These are phyloP conservation scores for Neurospora sp. DNA, from an alignment of 495 filamentous ascomycete genomes.

Conservation along the genomic window DNA sequence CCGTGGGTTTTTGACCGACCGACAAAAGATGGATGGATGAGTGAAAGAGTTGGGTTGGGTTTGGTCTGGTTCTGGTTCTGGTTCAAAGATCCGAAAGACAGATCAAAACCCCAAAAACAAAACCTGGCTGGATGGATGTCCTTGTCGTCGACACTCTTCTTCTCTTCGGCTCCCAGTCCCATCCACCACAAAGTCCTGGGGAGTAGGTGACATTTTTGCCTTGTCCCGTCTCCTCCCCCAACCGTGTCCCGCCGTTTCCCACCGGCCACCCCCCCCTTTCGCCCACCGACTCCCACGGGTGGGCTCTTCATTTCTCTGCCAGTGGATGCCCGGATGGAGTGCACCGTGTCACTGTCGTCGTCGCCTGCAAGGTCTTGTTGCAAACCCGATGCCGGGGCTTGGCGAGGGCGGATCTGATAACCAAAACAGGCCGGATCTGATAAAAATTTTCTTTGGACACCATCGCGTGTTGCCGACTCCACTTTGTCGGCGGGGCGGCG, in stretches of 20 bases:
- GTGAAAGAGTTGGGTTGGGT: not conserved
- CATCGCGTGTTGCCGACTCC: not conserved
- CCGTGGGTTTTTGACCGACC: not conserved
- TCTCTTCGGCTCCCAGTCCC: not conserved
- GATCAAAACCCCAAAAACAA: not conserved
- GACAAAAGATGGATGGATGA: not conserved
- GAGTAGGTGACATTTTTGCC: not conserved
- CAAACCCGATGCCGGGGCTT: constrained; percentile 14
- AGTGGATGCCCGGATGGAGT: not conserved
- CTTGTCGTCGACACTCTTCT: not conserved
- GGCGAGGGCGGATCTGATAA: constrained; percentile 17
- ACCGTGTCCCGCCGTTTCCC: not conserved
- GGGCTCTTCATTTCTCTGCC: not conserved
- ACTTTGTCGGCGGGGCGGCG: not conserved
- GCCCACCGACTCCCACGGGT: not conserved
- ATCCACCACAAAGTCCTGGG: not conserved
- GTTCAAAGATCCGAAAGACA: not conserved
- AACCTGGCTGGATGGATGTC: not conserved
- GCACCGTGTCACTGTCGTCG: not conserved
- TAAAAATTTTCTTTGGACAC: constrained; percentile 5
- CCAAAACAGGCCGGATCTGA: constrained; percentile 12
- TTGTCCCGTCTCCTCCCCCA: not conserved
- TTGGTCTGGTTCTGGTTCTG: not conserved
- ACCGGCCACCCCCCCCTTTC: not conserved
- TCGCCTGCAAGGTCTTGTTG: too few relatives aligned